Percentiles rank a stretch among this genome's conserved stretches.
Conservation (phyloP, 139 green algal genomes). For the Auxenochlorella pyrenoidosa region DNA sequence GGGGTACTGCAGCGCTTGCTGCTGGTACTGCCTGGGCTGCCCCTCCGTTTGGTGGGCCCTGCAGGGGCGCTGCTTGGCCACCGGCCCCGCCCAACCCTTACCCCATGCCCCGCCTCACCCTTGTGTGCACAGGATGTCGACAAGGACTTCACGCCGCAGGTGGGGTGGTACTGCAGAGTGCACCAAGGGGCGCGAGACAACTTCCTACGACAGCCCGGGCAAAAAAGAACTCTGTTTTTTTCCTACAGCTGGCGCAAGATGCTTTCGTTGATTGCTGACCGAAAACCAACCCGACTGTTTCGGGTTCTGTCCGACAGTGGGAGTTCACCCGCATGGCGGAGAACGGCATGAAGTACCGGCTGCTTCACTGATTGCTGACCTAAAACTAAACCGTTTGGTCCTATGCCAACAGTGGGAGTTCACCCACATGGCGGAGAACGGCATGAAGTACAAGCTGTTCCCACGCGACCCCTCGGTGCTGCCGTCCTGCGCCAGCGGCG, state of each 20-base stretch:
- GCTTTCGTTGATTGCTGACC: too few relatives aligned
- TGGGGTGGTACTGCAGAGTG: too few relatives aligned
- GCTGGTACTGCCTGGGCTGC: background rate
- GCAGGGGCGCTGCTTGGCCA: background rate
- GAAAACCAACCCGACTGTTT: too few relatives aligned
- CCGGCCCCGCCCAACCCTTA: too few relatives aligned
- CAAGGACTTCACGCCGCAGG: slow-evolving; percentile 15
- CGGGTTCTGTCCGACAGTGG: too few relatives aligned
- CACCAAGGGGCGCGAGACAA: too few relatives aligned
- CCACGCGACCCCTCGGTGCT: background rate
- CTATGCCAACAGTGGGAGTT: slow-evolving; percentile 32
- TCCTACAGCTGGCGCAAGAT: too few relatives aligned
- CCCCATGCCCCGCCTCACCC: too few relatives aligned
- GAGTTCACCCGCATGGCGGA: slow-evolving; percentile 12
- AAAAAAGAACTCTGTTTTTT: too few relatives aligned
- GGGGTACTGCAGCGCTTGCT: background rate
- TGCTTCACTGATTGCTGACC: too few relatives aligned
- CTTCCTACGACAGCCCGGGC: too few relatives aligned
- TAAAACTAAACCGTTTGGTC: too few relatives aligned
- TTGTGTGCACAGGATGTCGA: background rate
- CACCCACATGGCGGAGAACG: slow-evolving; percentile 5
- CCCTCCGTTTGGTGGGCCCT: background rate
- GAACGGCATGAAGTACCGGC: slow-evolving; percentile 19
- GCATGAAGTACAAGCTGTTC: slow-evolving; percentile 24
- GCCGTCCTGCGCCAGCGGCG: background rate